phyloP scores from a whole-genome alignment of 371 early-diverging fungal genomes.

The Apophysomyces variabilis region DNA sequence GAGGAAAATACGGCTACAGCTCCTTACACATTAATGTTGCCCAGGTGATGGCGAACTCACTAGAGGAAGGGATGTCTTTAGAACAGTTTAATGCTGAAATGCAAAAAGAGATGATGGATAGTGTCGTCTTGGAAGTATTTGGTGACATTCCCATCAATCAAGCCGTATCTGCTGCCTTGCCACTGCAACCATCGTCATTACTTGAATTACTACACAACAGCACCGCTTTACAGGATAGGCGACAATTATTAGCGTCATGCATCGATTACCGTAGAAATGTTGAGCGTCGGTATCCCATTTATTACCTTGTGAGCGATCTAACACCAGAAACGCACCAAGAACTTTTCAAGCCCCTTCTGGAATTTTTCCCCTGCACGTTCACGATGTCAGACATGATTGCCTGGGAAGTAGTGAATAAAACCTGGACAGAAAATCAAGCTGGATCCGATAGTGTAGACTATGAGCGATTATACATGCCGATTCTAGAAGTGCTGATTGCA shows the following conservation, averaged over 20 bases:
- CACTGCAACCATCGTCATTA: constrained; percentile 23
- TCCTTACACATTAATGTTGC: constrained; percentile 5
- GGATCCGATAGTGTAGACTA: constrained; percentile 14
- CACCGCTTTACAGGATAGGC: background rate
- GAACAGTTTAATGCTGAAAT: background rate
- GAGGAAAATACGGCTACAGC: constrained; percentile 15
- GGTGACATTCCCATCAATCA: constrained; percentile 41
- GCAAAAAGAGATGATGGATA: constrained; percentile 20
- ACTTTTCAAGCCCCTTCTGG: constrained; percentile 23
- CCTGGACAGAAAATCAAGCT: constrained; percentile 17
- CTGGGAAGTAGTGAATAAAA: constrained; percentile 17
- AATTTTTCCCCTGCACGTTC: constrained; percentile 37
- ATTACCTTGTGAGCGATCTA: constrained; percentile 28
- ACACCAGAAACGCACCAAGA: constrained; percentile 15
- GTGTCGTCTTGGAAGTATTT: constrained; percentile 27
- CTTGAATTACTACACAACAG: constrained; percentile 9
- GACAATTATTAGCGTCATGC: constrained; percentile 26
- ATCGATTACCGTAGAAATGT: constrained; percentile 24
- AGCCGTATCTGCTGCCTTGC: constrained; percentile 32
- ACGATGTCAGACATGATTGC: constrained; percentile 26
- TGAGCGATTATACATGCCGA: constrained; percentile 19
- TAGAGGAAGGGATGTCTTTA: background rate
- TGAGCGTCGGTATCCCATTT: constrained; percentile 28
- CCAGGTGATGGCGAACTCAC: background rate
- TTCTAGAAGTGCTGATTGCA: constrained; percentile 35